Percentiles rank a stretch among this genome's conserved stretches.
Conservation (phyloP, 106 monocot genomes). For the Dendrobium nobile region DNA sequence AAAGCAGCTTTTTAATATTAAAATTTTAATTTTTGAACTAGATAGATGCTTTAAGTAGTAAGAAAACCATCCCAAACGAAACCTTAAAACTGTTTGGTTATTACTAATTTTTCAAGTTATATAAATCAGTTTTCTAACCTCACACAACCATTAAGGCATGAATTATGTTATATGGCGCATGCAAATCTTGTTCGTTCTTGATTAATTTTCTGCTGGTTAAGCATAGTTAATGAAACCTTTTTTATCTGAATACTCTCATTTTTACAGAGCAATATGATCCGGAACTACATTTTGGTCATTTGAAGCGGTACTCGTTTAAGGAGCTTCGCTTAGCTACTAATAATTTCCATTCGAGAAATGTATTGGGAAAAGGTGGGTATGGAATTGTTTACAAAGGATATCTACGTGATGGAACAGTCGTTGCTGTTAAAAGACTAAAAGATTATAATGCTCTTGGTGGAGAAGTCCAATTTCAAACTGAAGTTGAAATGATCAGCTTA, state of each 20-base stretch:
- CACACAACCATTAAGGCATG: too few relatives aligned
- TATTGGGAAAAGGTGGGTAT: slow-evolving; percentile 89
- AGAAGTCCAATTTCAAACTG: slow-evolving; percentile 87
- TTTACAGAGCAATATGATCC: slow-evolving; percentile 86
- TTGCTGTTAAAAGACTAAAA: slow-evolving; percentile 88
- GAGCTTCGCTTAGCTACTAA: slow-evolving; percentile 82
- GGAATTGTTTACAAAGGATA: slow-evolving; percentile 86
- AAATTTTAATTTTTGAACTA: too few relatives aligned
- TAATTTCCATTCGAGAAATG: slow-evolving; percentile 77
- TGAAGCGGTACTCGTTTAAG: slow-evolving; percentile 80
- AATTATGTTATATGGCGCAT: too few relatives aligned
- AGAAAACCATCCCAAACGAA: too few relatives aligned
- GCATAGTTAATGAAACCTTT: neutral
- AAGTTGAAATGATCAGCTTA: slow-evolving; percentile 91
- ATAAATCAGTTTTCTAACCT: neutral
- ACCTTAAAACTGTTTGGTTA: neutral
- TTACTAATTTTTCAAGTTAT: neutral
- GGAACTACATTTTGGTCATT: slow-evolving; percentile 74
- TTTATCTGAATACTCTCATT: neutral
- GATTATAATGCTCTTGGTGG: slow-evolving; percentile 75
- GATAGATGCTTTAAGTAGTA: too few relatives aligned
- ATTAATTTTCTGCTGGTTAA: neutral
- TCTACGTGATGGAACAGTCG: slow-evolving; percentile 68
- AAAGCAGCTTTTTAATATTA: too few relatives aligned
- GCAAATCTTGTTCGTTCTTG: neutral